These are phyloP conservation scores for Adiantum capillusveneris DNA, from an alignment of 75 land plant species.

Conservation along the genomic window DNA sequence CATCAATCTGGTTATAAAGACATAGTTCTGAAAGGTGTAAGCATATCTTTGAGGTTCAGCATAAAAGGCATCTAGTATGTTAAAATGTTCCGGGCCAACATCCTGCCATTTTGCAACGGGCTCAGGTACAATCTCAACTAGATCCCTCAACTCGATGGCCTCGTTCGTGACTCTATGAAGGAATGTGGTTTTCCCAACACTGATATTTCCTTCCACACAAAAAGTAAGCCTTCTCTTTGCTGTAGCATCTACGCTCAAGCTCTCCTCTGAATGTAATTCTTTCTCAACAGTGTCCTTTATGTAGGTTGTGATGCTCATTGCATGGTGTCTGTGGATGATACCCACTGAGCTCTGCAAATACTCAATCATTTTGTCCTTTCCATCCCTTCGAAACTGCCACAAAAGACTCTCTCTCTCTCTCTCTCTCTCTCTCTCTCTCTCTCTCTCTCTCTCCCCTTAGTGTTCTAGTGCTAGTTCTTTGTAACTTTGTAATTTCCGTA, in stretches of 20 bases:
- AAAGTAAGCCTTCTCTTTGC: slow-evolving; percentile 74
- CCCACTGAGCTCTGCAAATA: slow-evolving; percentile 80
- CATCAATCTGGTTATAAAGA: slow-evolving; percentile 96
- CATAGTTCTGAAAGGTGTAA: slow-evolving; percentile 98
- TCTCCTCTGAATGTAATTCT: slow-evolving; percentile 48
- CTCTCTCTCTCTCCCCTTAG: background rate
- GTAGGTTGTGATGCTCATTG: slow-evolving; percentile 81
- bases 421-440: background rate
- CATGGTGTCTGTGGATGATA: slow-evolving; percentile 88
- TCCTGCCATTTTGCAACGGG: slow-evolving; percentile 74
- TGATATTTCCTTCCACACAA: slow-evolving; percentile 98
- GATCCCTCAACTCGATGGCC: slow-evolving; percentile 85
- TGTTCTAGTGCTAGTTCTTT: too few relatives aligned
- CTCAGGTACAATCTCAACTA: slow-evolving; percentile 95
- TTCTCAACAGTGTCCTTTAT: slow-evolving; percentile 85
- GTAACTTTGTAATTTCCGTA: too few relatives aligned
- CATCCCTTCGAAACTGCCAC: slow-evolving; percentile 63
- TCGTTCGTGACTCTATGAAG: slow-evolving; percentile 93
- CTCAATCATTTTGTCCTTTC: slow-evolving; percentile 85
- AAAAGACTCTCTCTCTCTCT: background rate
- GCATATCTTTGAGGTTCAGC: slow-evolving; percentile 97
- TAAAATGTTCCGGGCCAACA: slow-evolving; percentile 88
- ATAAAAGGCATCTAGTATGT: slow-evolving; percentile 89
- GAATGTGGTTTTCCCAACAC: slow-evolving; percentile 97
- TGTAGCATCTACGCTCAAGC: slow-evolving; percentile 14